These are phyloP conservation scores for Angomonas deanei DNA, from an alignment of 208 protist genomes.

Conservation along the genomic window DNA sequence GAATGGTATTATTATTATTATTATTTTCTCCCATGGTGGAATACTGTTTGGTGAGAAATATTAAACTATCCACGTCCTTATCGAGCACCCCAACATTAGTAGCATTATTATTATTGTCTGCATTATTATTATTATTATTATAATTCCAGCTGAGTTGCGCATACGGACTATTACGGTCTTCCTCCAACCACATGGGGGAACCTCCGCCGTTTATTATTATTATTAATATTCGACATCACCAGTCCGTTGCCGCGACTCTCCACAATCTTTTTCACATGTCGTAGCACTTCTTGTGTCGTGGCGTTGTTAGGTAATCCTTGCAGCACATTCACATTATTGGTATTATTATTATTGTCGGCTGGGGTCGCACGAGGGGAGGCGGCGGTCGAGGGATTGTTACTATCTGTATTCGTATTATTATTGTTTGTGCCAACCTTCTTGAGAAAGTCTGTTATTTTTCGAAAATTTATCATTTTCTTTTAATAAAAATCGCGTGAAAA, in stretches of 20 bases:
- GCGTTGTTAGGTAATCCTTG: conserved; percentile 42
- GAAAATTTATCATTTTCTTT: conserved; percentile 51
- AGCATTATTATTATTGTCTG: not conserved
- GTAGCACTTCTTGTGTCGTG: conserved; percentile 48
- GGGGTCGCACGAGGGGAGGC: not conserved
- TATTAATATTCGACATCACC: not conserved
- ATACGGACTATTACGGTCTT: not conserved
- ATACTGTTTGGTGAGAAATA: not conserved
- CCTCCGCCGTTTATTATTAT: not conserved
- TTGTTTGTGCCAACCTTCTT: conserved; percentile 26
- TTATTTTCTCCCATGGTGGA: not conserved
- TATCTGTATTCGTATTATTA: not conserved
- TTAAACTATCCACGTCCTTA: not conserved
- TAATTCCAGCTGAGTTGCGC: not conserved
- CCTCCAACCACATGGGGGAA: not conserved
- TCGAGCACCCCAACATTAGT: not conserved
- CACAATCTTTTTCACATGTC: conserved; percentile 43
- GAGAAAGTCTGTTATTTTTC: conserved; percentile 42
- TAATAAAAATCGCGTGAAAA: no score
- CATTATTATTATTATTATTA: not conserved
- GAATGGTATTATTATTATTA: not conserved
- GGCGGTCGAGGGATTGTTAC: not conserved
- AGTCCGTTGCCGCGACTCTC: conserved; percentile 12
- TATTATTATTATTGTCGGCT: not conserved
- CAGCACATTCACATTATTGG: conserved; percentile 17